Percentiles rank a stretch among this genome's conserved stretches.
These are phyloP conservation scores for Thraustochytrium striatum DNA, from an alignment of 352 stramenopile genomes.

Conservation along the genomic window DNA sequence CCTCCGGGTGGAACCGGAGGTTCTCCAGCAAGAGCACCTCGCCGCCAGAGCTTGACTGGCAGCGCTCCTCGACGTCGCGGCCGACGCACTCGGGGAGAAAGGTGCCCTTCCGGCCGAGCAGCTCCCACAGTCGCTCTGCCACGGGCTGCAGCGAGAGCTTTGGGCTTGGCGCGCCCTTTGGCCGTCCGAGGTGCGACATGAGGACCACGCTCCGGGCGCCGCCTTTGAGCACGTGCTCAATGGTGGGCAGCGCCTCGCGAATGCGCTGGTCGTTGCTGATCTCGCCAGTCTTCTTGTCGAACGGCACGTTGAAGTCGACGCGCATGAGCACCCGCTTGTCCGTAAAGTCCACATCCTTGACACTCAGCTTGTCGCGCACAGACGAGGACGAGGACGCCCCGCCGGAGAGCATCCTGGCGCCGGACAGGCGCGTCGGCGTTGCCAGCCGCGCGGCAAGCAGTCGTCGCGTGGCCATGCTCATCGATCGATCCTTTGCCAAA, in stretches of 20 bases:
- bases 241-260: slow-evolving; percentile 87
- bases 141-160: slow-evolving; percentile 95
- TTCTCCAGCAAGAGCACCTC: slow-evolving; percentile 96
- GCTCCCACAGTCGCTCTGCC: slow-evolving; percentile 78
- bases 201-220: slow-evolving; percentile 94
- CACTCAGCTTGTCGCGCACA: slow-evolving; percentile 49
- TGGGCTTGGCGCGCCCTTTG: slow-evolving; percentile 84
- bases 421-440: no score
- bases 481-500: no score
- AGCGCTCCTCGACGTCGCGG: slow-evolving; percentile 68
- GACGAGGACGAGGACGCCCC: no score
- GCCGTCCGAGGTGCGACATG: slow-evolving; percentile 95
- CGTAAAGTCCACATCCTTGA: slow-evolving; percentile 87
- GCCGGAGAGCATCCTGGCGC: no score
- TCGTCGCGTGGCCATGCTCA: no score
- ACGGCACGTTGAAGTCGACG: slow-evolving; percentile 99
- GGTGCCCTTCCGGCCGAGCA: slow-evolving; percentile 81
- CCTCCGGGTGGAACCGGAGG: slow-evolving; percentile 94
- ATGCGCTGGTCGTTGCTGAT: slow-evolving; percentile 98
- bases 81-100: slow-evolving; percentile 95
- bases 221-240: slow-evolving; percentile 92
- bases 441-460: no score
- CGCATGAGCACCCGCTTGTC: slow-evolving; percentile 96
- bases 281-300: slow-evolving; percentile 85
- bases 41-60: slow-evolving; percentile 58